phyloP scores from a whole-genome alignment of 1,139 yeast species.

The Blastobotrys elegans region DNA sequence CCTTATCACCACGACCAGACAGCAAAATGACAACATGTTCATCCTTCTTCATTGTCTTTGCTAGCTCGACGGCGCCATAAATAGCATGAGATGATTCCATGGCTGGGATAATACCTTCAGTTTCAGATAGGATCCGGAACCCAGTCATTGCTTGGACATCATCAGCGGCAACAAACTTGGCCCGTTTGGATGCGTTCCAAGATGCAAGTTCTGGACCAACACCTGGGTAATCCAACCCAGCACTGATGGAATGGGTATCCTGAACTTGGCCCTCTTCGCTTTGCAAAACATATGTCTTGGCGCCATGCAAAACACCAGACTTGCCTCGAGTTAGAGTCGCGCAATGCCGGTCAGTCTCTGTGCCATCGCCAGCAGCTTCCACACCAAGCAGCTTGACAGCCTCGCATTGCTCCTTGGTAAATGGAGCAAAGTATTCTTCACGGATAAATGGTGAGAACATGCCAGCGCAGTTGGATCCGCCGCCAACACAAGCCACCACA shows the following conservation, averaged over 20 bases:
- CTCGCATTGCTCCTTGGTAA: slow-evolving; percentile 57
- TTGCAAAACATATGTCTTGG: slow-evolving; percentile 87
- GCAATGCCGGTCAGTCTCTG: slow-evolving; percentile 79
- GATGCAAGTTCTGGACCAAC: slow-evolving; percentile 97
- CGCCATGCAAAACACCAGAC: slow-evolving; percentile 99
- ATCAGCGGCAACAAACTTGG: slow-evolving; percentile 83
- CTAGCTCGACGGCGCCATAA: slow-evolving; percentile 82
- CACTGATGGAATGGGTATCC: slow-evolving; percentile 96
- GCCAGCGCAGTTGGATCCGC: slow-evolving; percentile 97
- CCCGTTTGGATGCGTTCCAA: slow-evolving; percentile 95
- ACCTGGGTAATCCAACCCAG: slow-evolving; percentile 98
- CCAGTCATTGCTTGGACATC: slow-evolving; percentile 93
- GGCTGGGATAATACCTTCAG: slow-evolving; percentile 98
- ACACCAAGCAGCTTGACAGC: slow-evolving; percentile 83
- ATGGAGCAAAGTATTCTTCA: slow-evolving; percentile 42
- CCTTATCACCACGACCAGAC: slow-evolving; percentile 99
- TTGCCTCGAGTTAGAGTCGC: slow-evolving; percentile 91
- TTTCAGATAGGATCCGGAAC: slow-evolving; percentile 79
- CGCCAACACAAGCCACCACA: slow-evolving; percentile 98
- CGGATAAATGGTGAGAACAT: slow-evolving; percentile 91
- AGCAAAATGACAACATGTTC: slow-evolving; percentile 80
- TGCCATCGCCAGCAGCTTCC: slow-evolving; percentile 98
- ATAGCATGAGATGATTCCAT: slow-evolving; percentile 96
- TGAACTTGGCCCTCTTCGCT: slow-evolving; percentile 91
- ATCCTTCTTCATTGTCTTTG: slow-evolving; percentile 76